Percentiles rank a stretch among this genome's conserved stretches.
Conservation (phyloP, 768 basidiomycete species). For the Suillus paluster region DNA sequence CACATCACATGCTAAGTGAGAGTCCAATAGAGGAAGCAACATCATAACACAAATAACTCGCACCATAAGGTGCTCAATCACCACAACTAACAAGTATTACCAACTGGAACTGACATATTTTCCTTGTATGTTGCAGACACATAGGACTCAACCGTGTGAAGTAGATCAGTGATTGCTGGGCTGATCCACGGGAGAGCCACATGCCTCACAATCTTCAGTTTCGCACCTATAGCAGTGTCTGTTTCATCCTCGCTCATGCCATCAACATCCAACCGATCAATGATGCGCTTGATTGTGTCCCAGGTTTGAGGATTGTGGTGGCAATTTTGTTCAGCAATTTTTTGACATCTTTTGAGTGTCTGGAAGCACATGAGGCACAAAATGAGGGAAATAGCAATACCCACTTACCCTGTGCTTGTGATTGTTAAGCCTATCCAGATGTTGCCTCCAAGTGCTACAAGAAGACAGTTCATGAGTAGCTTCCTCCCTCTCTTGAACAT, state of each 20-base stretch:
- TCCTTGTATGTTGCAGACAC: neutral
- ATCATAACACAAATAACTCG: no score
- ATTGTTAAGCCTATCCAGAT: neutral
- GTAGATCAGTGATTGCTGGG: neutral
- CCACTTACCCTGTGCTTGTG: slow-evolving; percentile 1
- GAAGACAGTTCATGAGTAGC: neutral
- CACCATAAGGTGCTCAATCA: no score
- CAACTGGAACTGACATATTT: neutral
- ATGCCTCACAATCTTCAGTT: neutral
- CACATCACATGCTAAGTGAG: no score
- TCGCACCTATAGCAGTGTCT: neutral
- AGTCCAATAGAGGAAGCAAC: no score
- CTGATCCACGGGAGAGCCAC: no score
- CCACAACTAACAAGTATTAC: no score
- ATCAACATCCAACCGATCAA: slow-evolving; percentile 1
- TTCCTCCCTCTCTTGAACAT: neutral
- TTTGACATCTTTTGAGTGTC: neutral
- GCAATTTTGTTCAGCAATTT: slow-evolving; percentile 6
- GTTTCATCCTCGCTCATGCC: slow-evolving; percentile 18
- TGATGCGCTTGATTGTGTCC: neutral
- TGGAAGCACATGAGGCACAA: neutral
- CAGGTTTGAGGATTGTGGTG: slow-evolving; percentile 6
- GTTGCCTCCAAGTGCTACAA: neutral
- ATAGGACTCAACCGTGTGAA: neutral
- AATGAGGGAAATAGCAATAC: neutral